Base-by-base conservation (phyloP, 2,329 filamentous ascomycete genomes). In the Pseudogymnoascus sp. region DNA sequence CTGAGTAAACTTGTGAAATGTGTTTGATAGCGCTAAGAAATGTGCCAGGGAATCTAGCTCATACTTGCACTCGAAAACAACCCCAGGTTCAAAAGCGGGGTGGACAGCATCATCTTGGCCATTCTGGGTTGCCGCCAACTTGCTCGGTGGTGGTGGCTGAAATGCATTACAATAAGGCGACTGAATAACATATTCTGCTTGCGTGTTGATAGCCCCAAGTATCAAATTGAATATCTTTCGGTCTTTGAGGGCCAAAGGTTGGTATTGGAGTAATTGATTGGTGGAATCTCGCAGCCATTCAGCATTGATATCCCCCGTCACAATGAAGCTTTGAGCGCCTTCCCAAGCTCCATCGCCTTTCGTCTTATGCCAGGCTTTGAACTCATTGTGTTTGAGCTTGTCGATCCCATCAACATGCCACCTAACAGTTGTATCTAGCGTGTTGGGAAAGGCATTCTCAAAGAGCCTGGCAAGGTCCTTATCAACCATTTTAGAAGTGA, bases 151-250 rank as follows among this genome's bases (percentile, higher is more conserved):
- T 0, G 95, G 95, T 4, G 95, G 93, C 74, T 99, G 95, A 76
- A 97, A 99, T 16, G 95, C 95, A 75, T 99, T 97, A 82, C 95
- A 99, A 78, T 97, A 99, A 0, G 95, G 95, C 1, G 90, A 92
- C 71, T 91, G 86, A 66, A 97, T 96, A 44, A 99, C 90, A 72
- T 92, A 97, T 75, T 97, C 93, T 14, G 90, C 84, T 76, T 99
- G 95, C 0, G 95, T 97, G 74, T 96, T 96, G 77, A 97, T 96
- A 44, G 93, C 93, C 21, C 95, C 95, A 1, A 96, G 79, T 25
- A 99, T 91, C 62, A 99, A 79, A 66, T 84, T 88, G 73, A 88
- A 86, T 60, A 99, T 87, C 44, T 82, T 83, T 40, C 85, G 84
- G 72, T 97, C 93, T 67, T 91, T 90, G 71, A 87, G 90, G 2